phyloP scores from a whole-genome alignment of 2,329 filamentous ascomycete genomes.

The Hypoxylon sp. region DNA sequence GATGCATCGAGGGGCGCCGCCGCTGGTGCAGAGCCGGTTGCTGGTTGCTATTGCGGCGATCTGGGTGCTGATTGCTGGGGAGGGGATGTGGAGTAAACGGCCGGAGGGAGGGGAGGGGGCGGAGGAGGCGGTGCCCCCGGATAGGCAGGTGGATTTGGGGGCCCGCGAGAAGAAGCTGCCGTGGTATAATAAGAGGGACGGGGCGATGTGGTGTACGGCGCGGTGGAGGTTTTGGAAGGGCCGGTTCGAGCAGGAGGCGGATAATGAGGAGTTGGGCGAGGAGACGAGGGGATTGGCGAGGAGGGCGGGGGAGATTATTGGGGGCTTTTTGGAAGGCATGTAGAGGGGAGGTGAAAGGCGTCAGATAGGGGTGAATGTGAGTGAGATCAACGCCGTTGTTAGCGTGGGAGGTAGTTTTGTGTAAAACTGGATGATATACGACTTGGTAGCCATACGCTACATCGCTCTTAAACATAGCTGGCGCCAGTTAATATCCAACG shows the following conservation, averaged over 20 bases:
- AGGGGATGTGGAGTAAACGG: conserved; percentile 12
- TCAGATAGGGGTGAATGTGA: neutral
- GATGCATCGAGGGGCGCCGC: neutral
- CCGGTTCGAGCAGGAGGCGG: conserved; percentile 29
- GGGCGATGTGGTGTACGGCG: conserved; percentile 8
- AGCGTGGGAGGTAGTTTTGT: neutral
- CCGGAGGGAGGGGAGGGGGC: neutral
- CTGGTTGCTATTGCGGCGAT: conserved; percentile 17
- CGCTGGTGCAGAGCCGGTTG: neutral
- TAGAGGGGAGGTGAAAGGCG: neutral
- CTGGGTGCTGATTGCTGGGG: conserved; percentile 32
- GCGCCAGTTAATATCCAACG: no score
- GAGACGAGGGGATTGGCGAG: conserved; percentile 27
- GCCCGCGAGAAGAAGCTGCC: conserved; percentile 25
- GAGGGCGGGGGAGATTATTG: conserved; percentile 21
- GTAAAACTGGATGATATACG: neutral
- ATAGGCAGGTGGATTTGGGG: neutral
- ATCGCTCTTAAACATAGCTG: neutral
- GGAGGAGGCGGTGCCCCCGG: neutral
- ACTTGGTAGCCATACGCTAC: neutral
- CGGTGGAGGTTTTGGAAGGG: conserved; percentile 33
- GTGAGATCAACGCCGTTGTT: neutral
- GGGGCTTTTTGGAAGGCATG: conserved; percentile 5
- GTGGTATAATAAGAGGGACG: conserved; percentile 12
- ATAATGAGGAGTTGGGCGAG: conserved; percentile 19